Conservation (phyloP, 2,329 filamentous ascomycete genomes). For the Rosellinia necatrix region DNA sequence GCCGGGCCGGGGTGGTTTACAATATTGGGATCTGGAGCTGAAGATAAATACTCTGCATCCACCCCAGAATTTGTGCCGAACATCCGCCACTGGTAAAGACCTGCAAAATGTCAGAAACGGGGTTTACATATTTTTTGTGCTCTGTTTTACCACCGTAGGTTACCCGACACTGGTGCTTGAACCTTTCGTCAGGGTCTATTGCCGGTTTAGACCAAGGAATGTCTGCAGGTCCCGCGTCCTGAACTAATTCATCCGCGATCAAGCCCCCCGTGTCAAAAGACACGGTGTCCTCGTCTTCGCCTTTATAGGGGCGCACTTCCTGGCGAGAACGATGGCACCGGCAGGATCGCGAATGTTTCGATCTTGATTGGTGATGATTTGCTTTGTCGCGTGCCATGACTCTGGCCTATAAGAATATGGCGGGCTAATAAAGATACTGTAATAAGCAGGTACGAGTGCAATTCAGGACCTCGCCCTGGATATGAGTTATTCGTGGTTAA, state of each 20-base stretch:
- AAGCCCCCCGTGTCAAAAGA: background rate
- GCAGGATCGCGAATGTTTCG: background rate
- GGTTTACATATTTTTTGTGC: too few relatives aligned
- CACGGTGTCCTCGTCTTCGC: background rate
- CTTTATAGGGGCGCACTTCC: background rate
- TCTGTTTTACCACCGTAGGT: too few relatives aligned
- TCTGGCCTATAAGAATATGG: background rate
- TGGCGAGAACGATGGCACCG: background rate
- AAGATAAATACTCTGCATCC: too few relatives aligned
- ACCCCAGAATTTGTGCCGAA: too few relatives aligned
- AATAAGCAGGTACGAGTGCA: too few relatives aligned
- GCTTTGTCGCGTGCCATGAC: background rate
- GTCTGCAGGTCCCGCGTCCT: background rate
- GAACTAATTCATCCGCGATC: background rate
- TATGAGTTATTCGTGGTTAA: too few relatives aligned
- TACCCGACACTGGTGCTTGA: conserved; percentile 2
- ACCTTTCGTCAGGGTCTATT: conserved; percentile 1
- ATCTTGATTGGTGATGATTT: background rate
- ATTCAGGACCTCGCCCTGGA: too few relatives aligned
- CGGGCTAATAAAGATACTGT: too few relatives aligned
- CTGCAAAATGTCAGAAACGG: too few relatives aligned
- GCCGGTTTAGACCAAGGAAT: conserved; percentile 3
- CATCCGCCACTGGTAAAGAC: too few relatives aligned
- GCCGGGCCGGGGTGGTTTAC: too few relatives aligned
- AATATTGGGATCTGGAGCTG: too few relatives aligned